Evolutionary conservation across 2,329 filamentous ascomycete genomes (phyloP).

Genomic region (Escovopsis weberi): DNA sequence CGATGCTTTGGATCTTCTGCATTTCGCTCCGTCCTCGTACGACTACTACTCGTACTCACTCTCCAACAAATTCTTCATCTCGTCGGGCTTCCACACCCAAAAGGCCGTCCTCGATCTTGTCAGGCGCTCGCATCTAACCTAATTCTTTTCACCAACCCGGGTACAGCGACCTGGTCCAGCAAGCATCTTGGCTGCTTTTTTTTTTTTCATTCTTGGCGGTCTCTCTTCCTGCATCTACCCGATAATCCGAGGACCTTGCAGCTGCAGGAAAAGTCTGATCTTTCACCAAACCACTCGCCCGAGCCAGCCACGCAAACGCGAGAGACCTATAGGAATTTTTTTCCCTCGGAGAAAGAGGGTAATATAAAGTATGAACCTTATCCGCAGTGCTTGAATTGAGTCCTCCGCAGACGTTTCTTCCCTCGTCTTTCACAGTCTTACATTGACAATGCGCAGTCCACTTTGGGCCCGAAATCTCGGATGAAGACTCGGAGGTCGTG

Average conservation of each 20-base stretch:
- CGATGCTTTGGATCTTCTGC: slow-evolving; percentile 1
- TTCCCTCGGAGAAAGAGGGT: slow-evolving; percentile 13
- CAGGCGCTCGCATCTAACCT: too few relatives aligned
- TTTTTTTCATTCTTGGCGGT: slow-evolving; percentile 5
- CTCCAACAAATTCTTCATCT: background rate
- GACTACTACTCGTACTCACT: background rate
- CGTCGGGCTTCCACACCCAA: slow-evolving; percentile 4
- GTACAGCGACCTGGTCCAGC: slow-evolving; percentile 1
- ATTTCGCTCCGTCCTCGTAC: slow-evolving; percentile 15
- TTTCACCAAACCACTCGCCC: background rate
- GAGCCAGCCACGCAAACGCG: too few relatives aligned
- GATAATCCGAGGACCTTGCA: slow-evolving; percentile 17
- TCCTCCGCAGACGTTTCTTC: slow-evolving; percentile 21
- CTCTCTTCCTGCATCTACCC: slow-evolving; percentile 17
- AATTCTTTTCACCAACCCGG: too few relatives aligned
- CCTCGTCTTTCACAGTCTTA: background rate
- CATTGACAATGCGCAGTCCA: background rate
- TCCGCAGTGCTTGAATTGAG: slow-evolving; percentile 22
- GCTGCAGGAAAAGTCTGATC: slow-evolving; percentile 3
- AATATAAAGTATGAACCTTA: slow-evolving; percentile 28
- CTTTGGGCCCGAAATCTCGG: background rate
- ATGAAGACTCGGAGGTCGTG: background rate
- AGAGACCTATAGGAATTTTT: slow-evolving; percentile 1
- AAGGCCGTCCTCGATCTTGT: slow-evolving; percentile 2
- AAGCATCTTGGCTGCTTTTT: slow-evolving; percentile 2